Conservation (phyloP, 139 green algal genomes). For the Asterochloris erici region DNA sequence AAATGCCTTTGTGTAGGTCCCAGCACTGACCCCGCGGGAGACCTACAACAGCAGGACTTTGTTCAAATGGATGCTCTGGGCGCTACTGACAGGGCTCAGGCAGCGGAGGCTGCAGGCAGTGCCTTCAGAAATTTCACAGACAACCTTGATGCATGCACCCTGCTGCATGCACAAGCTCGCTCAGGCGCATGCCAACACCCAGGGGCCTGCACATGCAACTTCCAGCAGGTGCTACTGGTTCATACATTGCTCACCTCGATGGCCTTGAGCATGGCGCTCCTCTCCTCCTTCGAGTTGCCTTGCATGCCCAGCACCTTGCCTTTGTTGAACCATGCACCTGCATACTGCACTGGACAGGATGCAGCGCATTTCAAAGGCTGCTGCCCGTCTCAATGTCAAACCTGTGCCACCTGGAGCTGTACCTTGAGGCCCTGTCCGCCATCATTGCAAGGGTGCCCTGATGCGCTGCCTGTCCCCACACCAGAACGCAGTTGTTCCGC, state of each 20-base stretch:
- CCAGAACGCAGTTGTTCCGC: not conserved
- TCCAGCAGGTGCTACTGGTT: not conserved
- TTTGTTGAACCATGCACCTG: constrained; percentile 53
- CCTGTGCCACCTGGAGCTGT: not conserved
- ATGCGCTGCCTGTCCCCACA: not conserved
- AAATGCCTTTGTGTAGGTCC: constrained; percentile 38
- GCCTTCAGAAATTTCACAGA: not conserved
- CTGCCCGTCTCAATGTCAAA: not conserved
- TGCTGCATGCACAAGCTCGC: not conserved
- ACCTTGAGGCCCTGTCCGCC: not conserved
- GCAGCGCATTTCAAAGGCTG: not conserved
- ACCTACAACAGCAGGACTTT: not conserved
- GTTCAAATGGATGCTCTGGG: not conserved
- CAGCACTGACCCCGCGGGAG: not conserved
- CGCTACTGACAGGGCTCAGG: not conserved
- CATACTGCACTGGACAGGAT: constrained; percentile 23
- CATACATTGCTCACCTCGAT: not conserved
- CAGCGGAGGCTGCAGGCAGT: not conserved
- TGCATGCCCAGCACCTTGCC: constrained; percentile 51
- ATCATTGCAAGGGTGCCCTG: not conserved
- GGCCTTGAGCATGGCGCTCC: constrained; percentile 28
- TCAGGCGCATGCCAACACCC: not conserved
- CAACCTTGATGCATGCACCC: not conserved
- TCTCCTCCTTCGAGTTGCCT: constrained; percentile 33
- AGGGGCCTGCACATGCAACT: not conserved